phyloP scores from a whole-genome alignment of 2,329 filamentous ascomycete genomes.

The Colletotrichum liaoningense region DNA sequence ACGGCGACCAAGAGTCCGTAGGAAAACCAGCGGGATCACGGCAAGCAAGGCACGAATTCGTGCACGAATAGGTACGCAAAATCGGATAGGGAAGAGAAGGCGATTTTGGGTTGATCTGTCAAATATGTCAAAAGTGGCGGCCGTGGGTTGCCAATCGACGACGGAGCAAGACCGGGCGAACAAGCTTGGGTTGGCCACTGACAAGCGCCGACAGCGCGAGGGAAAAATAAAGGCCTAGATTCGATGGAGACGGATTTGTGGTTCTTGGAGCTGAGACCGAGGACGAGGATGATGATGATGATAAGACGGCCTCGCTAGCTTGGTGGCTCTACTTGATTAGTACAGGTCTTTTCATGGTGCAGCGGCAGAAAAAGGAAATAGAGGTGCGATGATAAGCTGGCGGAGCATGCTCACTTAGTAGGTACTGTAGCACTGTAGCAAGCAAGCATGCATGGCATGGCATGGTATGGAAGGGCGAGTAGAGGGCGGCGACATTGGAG shows the following conservation, averaged over 20 bases:
- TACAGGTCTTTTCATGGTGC: background rate
- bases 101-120: background rate
- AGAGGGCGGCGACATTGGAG: background rate
- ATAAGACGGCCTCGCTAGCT: slow-evolving; percentile 8
- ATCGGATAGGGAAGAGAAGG: background rate
- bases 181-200: background rate
- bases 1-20: slow-evolving; percentile 11
- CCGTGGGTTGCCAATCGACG: background rate
- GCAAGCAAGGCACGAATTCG: background rate
- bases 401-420: background rate
- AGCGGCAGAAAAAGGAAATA: slow-evolving; percentile 9
- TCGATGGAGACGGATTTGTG: background rate
- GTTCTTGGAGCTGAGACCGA: background rate
- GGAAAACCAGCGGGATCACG: slow-evolving; percentile 9
- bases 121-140: background rate
- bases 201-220: slow-evolving; percentile 26
- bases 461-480: background rate
- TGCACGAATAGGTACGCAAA: background rate
- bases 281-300: background rate
- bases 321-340: background rate
- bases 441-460: background rate
- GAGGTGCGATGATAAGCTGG: slow-evolving; percentile 24
- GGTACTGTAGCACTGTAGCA: background rate
- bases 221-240: slow-evolving; percentile 10
- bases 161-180: slow-evolving; percentile 1